Evolutionary conservation across 345 rosid species (phyloP), one percentile per base, ranked within the genome.

Genomic region (Eucalyptus caleyi): DNA sequence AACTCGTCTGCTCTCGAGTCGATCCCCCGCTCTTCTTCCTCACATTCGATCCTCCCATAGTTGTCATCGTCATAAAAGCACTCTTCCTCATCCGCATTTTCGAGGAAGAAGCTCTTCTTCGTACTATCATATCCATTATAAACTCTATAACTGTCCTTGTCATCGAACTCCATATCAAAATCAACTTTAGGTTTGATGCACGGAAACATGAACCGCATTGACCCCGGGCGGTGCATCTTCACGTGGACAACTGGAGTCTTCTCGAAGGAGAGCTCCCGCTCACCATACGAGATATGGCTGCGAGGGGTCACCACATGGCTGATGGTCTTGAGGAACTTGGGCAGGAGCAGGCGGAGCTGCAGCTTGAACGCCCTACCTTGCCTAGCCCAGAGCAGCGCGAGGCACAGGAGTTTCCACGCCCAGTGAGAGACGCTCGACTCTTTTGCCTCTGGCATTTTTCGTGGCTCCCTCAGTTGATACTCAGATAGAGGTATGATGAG

Each of bases 1-100:
- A 98, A 98, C 95, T 94, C 93, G 90, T 95, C 99, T 6, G 99
- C 99, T 92, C 94, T 95, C 60, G 88, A 89, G 91, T 98, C 99
- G 88, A 97, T 96, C 87, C 92, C 98, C 88, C 94, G 92, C 77
- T 62, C 89, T 54, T 34, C 44, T 26, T 44, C 45, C 45, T 24
- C 87, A 0, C 72, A 86, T 21, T 54, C 88, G 26, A 87, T 93
- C 42, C 80, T 67, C 80, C 80, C 1, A n/a, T n/a, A n/a, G 42
- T 90, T 90, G 18, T 88, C 34, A 11, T 54, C 37, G 65, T 26
- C n/a, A n/a, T n/a, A n/a, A n/a, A n/a, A 45, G 30, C 87, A 92
- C 67, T 56, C 44, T 32, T 27, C 89, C 67, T 89, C 87, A 11
- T 87, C 91, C 12, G 89, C 92, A 16, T 87, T 53, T 27, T 51